A percentile compares a stretch with the other conserved stretches of the same genome.
Conservation (phyloP, 495 filamentous ascomycete species). For the Penicillium crystallinum region DNA sequence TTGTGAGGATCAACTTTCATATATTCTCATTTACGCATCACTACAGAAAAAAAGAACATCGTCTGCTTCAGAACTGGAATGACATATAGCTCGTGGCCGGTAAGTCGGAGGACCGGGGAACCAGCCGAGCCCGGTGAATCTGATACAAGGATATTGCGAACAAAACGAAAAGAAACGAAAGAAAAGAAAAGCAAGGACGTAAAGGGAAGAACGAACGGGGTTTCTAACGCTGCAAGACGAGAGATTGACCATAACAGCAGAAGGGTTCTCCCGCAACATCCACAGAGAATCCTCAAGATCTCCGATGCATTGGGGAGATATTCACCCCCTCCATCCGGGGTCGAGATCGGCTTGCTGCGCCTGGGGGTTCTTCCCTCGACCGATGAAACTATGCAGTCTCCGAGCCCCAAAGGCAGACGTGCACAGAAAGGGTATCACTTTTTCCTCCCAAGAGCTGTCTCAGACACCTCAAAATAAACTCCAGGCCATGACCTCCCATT, state of each 20-base stretch:
- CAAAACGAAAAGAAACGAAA: constrained; percentile 23
- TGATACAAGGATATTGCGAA: constrained; percentile 20
- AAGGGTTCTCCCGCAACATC: constrained; percentile 17
- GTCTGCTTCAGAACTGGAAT: constrained; percentile 30
- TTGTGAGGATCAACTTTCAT: too few relatives aligned
- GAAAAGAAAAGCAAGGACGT: constrained; percentile 21
- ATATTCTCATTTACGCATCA: constrained; percentile 5
- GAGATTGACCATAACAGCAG: constrained; percentile 19
- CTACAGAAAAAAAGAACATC: constrained; percentile 16
- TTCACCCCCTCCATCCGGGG: constrained; percentile 10
- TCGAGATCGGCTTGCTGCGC: constrained; percentile 25
- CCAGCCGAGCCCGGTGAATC: constrained; percentile 18
- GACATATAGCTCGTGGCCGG: constrained; percentile 27
- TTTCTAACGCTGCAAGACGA: constrained; percentile 40
- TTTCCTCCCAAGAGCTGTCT: constrained; percentile 46
- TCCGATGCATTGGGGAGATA: constrained; percentile 26
- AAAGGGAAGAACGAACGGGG: constrained; percentile 27
- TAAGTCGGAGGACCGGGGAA: constrained; percentile 16
- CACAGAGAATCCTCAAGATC: constrained; percentile 30
- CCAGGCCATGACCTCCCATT: constrained; percentile 39
- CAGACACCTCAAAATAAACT: constrained; percentile 42
- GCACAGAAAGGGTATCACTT: constrained; percentile 50
- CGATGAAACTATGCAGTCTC: constrained; percentile 39
- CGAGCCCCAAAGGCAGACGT: constrained; percentile 40
- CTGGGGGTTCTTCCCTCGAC: constrained; percentile 30